Evolutionary conservation across 2,329 filamentous ascomycete species (phyloP).

Genomic region (Acephala macrosclerotiorum): DNA sequence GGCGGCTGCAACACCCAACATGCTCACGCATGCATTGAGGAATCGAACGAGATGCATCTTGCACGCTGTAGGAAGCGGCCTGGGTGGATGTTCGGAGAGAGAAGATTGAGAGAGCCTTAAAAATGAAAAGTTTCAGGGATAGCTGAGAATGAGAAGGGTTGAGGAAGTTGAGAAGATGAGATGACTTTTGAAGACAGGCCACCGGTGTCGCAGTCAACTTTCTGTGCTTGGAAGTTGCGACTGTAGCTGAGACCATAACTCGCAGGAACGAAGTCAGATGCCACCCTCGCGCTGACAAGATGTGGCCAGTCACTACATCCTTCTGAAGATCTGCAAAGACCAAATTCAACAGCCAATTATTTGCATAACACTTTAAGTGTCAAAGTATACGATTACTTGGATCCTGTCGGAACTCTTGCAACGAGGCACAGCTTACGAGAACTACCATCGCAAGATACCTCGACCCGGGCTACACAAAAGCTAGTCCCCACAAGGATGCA

Average conservation of each 20-base stretch:
- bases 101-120: neutral
- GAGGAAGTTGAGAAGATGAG: neutral
- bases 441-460: neutral
- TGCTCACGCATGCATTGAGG: neutral
- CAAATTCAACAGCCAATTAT: neutral
- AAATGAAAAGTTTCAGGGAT: neutral
- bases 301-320: neutral
- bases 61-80: neutral
- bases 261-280: too few relatives aligned
- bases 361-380: neutral
- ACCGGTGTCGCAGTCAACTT: too few relatives aligned
- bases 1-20: neutral
- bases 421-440: constrained; percentile 5
- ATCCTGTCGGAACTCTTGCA: neutral
- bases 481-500: neutral
- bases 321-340: neutral
- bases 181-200: neutral
- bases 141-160: neutral
- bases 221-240: neutral
- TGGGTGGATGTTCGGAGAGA: neutral
- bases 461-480: neutral
- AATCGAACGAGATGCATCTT: neutral
- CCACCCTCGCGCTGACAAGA: neutral
- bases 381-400: neutral
- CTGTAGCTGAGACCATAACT: neutral